These are phyloP conservation scores for Paspalum notatum DNA, from an alignment of 176 grass and related monocot genomes.

Conservation along the genomic window DNA sequence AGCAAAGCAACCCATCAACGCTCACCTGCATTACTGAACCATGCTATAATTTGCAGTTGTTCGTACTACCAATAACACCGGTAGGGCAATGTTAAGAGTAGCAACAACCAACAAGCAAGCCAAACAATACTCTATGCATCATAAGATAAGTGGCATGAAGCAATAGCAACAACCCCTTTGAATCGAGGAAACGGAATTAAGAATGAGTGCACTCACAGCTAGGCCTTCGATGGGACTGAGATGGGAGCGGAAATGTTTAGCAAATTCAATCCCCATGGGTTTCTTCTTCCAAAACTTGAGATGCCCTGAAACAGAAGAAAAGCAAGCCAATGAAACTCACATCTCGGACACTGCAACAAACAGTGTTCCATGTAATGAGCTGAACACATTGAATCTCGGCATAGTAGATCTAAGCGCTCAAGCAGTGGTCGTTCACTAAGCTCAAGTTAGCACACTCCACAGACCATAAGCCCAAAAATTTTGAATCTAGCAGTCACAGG, in stretches of 20 bases:
- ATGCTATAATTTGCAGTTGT: slow-evolving; percentile 54
- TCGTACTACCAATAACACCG: slow-evolving; percentile 15
- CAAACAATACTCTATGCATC: background rate
- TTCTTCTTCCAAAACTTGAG: slow-evolving; percentile 99
- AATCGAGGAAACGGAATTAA: slow-evolving; percentile 17
- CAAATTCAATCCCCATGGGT: slow-evolving; percentile 82
- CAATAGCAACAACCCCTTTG: background rate
- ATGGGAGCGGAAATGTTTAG: slow-evolving; percentile 97
- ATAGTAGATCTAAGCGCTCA: slow-evolving; percentile 24
- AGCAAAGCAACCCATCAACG: slow-evolving; percentile 86
- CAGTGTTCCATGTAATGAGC: background rate
- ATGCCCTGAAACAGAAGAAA: slow-evolving; percentile 57
- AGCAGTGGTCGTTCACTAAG: background rate
- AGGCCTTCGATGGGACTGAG: slow-evolving; percentile 95
- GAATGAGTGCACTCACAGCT: slow-evolving; percentile 67
- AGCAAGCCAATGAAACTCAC: background rate
- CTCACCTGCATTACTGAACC: slow-evolving; percentile 77
- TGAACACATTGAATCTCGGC: background rate
- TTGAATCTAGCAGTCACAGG: background rate
- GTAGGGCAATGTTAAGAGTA: background rate
- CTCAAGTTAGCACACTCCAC: background rate
- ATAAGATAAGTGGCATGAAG: slow-evolving; percentile 3
- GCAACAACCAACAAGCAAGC: slow-evolving; percentile 12
- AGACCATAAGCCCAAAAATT: background rate
- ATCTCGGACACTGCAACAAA: background rate